phyloP scores from a whole-genome alignment of 306 rosid genomes.

The Trifolium pratense region DNA sequence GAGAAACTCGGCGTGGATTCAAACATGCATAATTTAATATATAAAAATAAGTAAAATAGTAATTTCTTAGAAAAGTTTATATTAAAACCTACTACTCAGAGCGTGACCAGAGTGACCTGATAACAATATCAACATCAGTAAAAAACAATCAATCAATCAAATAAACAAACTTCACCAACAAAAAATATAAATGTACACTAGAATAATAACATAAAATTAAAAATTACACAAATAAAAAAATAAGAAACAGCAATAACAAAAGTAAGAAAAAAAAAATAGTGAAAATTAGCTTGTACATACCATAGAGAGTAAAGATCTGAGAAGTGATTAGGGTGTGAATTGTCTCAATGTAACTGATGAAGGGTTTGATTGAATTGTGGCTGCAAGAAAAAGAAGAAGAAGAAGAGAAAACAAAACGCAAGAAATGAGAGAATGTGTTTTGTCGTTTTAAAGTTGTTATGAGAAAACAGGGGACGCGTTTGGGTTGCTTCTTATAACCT shows the following conservation, averaged over 20 bases:
- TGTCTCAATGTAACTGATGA: too few relatives aligned
- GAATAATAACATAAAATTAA: background rate
- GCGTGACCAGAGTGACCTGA: background rate
- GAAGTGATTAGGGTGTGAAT: background rate
- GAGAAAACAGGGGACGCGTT: background rate
- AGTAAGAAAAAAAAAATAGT: too few relatives aligned
- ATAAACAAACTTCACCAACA: too few relatives aligned
- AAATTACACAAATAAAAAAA: background rate
- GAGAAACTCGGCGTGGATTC: background rate
- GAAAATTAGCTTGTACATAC: background rate
- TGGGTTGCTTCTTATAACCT: slow-evolving; percentile 30
- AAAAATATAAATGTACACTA: background rate
- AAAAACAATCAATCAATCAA: too few relatives aligned
- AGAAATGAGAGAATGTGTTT: background rate
- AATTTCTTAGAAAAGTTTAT: background rate
- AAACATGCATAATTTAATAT: background rate
- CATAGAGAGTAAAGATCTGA: background rate
- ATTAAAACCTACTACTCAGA: background rate
- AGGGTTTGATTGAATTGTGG: background rate
- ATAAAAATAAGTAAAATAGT: slow-evolving; percentile 17
- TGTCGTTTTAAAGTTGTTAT: slow-evolving; percentile 18
- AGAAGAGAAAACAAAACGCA: background rate
- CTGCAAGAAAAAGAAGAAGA: background rate
- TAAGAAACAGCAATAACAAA: background rate
- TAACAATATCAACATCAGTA: too few relatives aligned